Evolutionary conservation across 2,329 filamentous ascomycete species (phyloP), one percentile per base, ranked within the genome.

Genomic region (Beauveria scarabaeidicola): DNA sequence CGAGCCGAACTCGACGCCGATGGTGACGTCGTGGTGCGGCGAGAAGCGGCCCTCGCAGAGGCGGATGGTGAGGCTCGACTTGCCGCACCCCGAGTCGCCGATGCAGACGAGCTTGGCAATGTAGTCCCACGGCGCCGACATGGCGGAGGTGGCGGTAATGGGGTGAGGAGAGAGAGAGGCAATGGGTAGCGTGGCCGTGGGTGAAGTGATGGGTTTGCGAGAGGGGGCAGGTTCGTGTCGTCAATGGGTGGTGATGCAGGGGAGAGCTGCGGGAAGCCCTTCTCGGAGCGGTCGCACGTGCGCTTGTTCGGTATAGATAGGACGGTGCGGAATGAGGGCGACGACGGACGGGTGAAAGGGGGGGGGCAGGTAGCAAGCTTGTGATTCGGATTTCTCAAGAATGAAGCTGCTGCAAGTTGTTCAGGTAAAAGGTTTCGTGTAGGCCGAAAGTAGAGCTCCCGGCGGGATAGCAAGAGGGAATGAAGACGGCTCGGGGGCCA

Each of bases 101-200:
- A 99, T 91, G 78, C 91, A 96, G 71, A 97, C 93, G 68, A 99
- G 90, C 77, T 99, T 99, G 74, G 93, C 92, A 72, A 97, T 99
- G 79, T 95, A 97, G 78, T 97, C 91, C 93, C 93, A 97, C 74
- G 91, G 88, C 69, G 86, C 82, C 70, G 81, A 81, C 82, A 85
- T 85, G 71, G 67, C 64, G 57, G 54, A 6, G 61, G 40, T 21
- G 51, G 61, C 41, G 36, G 44, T 5, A 10, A 32, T 15, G 25
- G 25, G 3, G 25, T 27, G 8, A 17, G 17, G 13, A 46, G 19
- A 13, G 25, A n/a, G 23, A 36, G 32, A 36, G 32, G 11, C 32
- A 36, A 36, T 36, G 32, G 32, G 13, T 13, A 15, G 32, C 32
- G 32, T 36, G 5, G 32, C 32, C 13, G 32, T 36, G 32, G 32